phyloP scores from a whole-genome alignment of 78 protist genomes.

The slime mould (Dictyostelium discoideum) region DNA sequence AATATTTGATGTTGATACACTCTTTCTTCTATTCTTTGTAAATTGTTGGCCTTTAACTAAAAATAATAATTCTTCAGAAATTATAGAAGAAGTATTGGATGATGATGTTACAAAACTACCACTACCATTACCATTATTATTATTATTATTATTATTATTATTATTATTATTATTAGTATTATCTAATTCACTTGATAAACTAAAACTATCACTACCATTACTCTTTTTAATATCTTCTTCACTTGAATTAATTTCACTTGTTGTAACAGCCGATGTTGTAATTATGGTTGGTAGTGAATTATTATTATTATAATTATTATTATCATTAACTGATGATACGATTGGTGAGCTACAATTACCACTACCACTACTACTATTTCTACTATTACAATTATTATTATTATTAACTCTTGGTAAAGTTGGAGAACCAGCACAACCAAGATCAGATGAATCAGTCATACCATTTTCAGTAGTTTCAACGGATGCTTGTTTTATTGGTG shows the following conservation, averaged over 20 bases:
- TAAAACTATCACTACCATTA: not conserved
- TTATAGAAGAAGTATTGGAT: no score
- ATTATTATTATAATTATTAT: no score
- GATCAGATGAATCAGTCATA: not conserved
- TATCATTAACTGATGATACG: not conserved
- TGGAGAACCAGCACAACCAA: not conserved
- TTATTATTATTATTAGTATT: no score
- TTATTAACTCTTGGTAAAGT: not conserved
- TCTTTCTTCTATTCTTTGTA: conserved; percentile 37
- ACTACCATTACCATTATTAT: no score
- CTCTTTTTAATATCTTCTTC: not conserved
- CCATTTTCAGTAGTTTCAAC: not conserved
- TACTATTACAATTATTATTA: not conserved
- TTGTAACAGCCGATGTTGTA: not conserved
- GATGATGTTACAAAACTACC: no score
- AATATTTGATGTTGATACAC: conserved; percentile 54
- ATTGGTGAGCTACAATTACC: not conserved
- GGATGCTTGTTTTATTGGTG: not conserved
- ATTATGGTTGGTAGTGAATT: not conserved
- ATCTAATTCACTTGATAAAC: not conserved
- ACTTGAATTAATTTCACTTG: not conserved
- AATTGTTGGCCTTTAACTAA: not conserved
- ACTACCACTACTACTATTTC: not conserved
- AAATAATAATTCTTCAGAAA: not conserved
- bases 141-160: no score